Conservation (phyloP, 2,329 filamentous ascomycete genomes). For the Dissoconium aciculare region DNA sequence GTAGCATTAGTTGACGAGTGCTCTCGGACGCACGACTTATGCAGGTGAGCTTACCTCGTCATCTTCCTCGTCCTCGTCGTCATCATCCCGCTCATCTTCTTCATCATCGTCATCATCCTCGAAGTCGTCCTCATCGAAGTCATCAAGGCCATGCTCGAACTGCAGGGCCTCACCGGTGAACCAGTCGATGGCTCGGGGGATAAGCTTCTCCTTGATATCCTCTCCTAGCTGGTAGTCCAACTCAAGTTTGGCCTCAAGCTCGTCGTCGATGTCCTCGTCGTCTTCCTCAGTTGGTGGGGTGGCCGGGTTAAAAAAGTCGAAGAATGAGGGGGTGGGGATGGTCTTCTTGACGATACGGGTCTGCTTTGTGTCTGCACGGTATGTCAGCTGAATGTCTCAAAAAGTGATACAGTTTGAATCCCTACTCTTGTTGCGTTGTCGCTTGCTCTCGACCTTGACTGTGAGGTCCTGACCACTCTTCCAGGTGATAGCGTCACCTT, state of each 20-base stretch:
- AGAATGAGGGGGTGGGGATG: slow-evolving; percentile 92
- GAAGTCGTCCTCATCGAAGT: slow-evolving; percentile 66
- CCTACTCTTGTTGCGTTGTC: slow-evolving; percentile 98
- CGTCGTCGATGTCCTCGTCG: slow-evolving; percentile 62
- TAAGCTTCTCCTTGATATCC: slow-evolving; percentile 99
- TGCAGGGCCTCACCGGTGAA: slow-evolving; percentile 96
- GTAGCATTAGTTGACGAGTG: slow-evolving; percentile 14
- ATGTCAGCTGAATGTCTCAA: slow-evolving; percentile 13
- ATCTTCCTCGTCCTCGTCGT: slow-evolving; percentile 56
- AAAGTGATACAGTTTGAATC: slow-evolving; percentile 7
- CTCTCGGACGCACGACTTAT: not conserved
- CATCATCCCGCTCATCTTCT: slow-evolving; percentile 70
- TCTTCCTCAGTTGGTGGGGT: slow-evolving; percentile 67
- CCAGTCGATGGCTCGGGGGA: slow-evolving; percentile 96
- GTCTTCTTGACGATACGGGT: slow-evolving; percentile 98
- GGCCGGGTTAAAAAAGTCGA: slow-evolving; percentile 95
- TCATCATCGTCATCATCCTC: slow-evolving; percentile 90
- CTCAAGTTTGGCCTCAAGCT: slow-evolving; percentile 95
- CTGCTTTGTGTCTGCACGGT: slow-evolving; percentile 76
- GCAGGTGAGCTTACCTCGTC: slow-evolving; percentile 30
- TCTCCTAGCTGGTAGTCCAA: slow-evolving; percentile 97
- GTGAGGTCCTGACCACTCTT: slow-evolving; percentile 86
- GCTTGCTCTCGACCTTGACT: slow-evolving; percentile 93
- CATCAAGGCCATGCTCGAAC: slow-evolving; percentile 84
- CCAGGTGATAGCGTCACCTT: slow-evolving; percentile 97